Percentiles rank a stretch among this genome's conserved stretches.
Conservation (phyloP, 306 rosid genomes). For the Cucumis melo region DNA sequence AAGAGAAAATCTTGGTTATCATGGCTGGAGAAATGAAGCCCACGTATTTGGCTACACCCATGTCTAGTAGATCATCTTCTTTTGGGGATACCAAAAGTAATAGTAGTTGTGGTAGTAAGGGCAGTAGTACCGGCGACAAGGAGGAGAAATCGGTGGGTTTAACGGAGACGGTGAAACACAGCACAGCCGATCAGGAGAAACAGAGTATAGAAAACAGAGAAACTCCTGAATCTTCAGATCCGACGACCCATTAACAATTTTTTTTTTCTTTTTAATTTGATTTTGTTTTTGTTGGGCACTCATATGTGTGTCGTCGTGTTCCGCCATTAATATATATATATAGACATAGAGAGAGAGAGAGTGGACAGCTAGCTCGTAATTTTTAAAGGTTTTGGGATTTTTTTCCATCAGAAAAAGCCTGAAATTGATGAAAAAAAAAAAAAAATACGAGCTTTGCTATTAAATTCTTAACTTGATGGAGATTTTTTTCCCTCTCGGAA, state of each 20-base stretch:
- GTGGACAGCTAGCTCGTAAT: background rate
- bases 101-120: background rate
- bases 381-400: background rate
- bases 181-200: background rate
- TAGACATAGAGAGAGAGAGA: background rate
- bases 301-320: constrained; percentile 1
- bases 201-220: constrained; percentile 6
- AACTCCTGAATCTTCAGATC: constrained; percentile 15
- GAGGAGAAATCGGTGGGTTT: constrained; percentile 21
- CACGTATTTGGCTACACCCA: constrained; percentile 83
- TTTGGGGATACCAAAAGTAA: constrained; percentile 30
- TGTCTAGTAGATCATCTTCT: constrained; percentile 49
- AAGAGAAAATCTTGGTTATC: constrained; percentile 79
- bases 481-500: constrained; percentile 3
- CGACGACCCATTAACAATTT: constrained; percentile 9
- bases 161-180: constrained; percentile 12
- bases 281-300: constrained; percentile 1
- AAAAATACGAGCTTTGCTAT: background rate
- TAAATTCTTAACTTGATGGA: background rate
- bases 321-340: constrained; percentile 11
- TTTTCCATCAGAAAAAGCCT: background rate
- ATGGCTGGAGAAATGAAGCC: constrained; percentile 92
- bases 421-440: background rate
- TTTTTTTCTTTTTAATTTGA: background rate
- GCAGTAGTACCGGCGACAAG: constrained; percentile 11